Evolutionary conservation across 169 alveolate species (phyloP), one percentile per base, ranked within the genome.

Genomic region (Plasmodium gonderi): DNA sequence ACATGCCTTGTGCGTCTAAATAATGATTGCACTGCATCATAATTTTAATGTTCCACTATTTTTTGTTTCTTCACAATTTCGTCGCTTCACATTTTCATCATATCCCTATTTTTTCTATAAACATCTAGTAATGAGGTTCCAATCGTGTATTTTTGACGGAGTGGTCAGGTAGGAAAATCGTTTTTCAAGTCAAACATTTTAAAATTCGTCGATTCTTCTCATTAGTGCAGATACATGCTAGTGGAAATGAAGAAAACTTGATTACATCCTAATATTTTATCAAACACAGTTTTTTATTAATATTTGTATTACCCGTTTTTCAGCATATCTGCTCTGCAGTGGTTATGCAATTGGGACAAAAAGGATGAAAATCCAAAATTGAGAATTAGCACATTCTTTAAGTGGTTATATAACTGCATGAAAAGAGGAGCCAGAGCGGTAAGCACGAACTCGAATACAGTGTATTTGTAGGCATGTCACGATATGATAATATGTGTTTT

Each of bases 331-430:
- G 99, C 98, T 8, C 85, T 98, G 6, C 99, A 98, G 95, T 98
- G 99, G 99, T 92, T 98, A 17, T 98, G 99, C 65, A 97, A 97
- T 42, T 99, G 99, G 69, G 98, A 97, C 91, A 97, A 96, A 83
- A 97, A 97, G 51, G 91, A 97, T 40, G 97, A 98, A 87, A 98
- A 97, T 44, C 99, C 99, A 11, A 96, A 94, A 80, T 95, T 95
- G 82, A 96, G 99, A 93, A 94, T 98, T 68, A 91, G 95, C 44
- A 95, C 97, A 42, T 98, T 98, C 95, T 98, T 98, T 95, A 96
- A 97, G 64, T 95, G 97, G 92, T 94, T 98, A 65, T 97, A 96
- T 93, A 95, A 95, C 72, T 95, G 98, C 23, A 81, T 97, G 67
- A 94, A 95, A 75, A 95, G 97, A 77, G 99, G 99, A 65, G 98